Base-by-base conservation (phyloP, 176 grass and related monocot species). In the Calamus simplicifolius region DNA sequence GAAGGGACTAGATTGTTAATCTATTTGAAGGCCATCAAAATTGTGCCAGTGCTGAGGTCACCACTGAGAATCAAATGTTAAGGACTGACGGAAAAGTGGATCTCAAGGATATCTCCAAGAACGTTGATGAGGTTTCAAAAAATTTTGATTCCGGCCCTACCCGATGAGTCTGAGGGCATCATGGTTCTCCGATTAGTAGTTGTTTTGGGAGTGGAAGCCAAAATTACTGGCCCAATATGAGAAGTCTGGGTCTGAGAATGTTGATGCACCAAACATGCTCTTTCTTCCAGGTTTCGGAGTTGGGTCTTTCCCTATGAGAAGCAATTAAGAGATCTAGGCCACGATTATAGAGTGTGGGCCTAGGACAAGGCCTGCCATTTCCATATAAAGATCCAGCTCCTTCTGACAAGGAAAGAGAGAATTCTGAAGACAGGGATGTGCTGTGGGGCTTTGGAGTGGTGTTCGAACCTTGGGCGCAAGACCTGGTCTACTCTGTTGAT, bases 271-370 rank as follows among this genome's bases (percentile, higher is more conserved):
- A 1, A 81, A 84, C 0, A 78, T 97, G 72, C 87, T 91, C 61
- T 97, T 97, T 64, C 79, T 97, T n/a, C 93, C 93, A 1, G 93
- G 93, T 23, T 97, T 97, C 30, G 93, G 93, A 13, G 87, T 88
- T n/a, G n/a, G n/a, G n/a, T n/a, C n/a, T n/a, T n/a, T n/a, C n/a
- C n/a, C n/a, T n/a, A n/a, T n/a, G n/a, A n/a, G n/a, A n/a, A n/a
- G n/a, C n/a, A n/a, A n/a, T n/a, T n/a, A n/a, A n/a, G n/a, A n/a
- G n/a, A n/a, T n/a, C n/a, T n/a, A n/a, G n/a, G n/a, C n/a, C n/a
- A n/a, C n/a, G n/a, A n/a, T n/a, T n/a, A n/a, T n/a, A n/a, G n/a
- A n/a, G n/a, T n/a, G n/a, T n/a, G n/a, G n/a, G n/a, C n/a, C n/a
- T n/a, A n/a, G n/a, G n/a, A n/a, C n/a, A n/a, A n/a, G n/a, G n/a